Evolutionary conservation across 1,139 yeast species (phyloP), one percentile per base, ranked within the genome.

Genomic region (Magnusiomyces suaveolens): DNA sequence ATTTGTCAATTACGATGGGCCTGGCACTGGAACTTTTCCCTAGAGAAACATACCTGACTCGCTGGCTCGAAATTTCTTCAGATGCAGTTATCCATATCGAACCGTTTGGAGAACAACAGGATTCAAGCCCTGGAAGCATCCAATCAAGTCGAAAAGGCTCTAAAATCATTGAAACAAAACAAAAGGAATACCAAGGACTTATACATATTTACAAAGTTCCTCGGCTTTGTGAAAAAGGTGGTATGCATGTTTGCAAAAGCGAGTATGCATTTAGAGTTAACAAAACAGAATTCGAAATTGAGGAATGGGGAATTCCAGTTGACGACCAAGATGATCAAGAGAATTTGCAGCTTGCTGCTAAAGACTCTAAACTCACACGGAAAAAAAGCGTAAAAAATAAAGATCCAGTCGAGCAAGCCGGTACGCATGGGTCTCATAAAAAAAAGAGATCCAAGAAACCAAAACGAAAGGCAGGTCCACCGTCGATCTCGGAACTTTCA

Each of bases 271-370:
- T 90, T 71, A 83, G 84, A 65, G 88, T 88, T 59, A 92, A 96
- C 16, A 77, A 86, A 59, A 82, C 82, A 69, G 82, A 79, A 64
- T 88, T 92, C 66, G 95, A 86, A 64, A 84, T 90, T 56, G 90
- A 86, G 60, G 87, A 83, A 64, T 90, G 96, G 95, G 87, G 95
- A 25, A 92, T 92, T 50, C 97, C 98, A 0, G 95, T 92, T 1
- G 97, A 87, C 57, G 89, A 83, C 4, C 50, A 41, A n/a, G 51
- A 20, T 10, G 47, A 43, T 3, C 18, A 43, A 43, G 12, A n/a
- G 36, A 8, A 29, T 6, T 12, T 6, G 36, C 36, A 29, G 36
- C 36, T 29, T n/a, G n/a, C 36, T 29, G 36, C 12, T 8, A 29
- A 12, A 8, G 12, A 29, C 36, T 12, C 36, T 29, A 12, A 12